A percentile compares a stretch with the other conserved stretches of the same genome.
phyloP scores from a whole-genome alignment of 306 rosid species.

The Arachis hypogaea region DNA sequence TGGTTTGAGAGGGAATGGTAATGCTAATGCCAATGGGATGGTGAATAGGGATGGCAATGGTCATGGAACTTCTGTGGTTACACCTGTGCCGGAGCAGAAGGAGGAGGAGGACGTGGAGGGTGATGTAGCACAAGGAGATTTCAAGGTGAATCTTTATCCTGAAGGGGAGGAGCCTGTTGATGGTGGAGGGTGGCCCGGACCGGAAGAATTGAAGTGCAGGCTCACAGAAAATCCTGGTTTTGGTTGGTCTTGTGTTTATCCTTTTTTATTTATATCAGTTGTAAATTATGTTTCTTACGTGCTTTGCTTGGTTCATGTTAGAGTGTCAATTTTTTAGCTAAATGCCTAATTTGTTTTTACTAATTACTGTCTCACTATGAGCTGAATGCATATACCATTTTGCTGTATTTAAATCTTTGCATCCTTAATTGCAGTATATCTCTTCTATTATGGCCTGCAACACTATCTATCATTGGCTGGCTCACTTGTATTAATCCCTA shows the following conservation, averaged over 20 bases:
- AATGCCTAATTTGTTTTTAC: too few relatives aligned
- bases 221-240: conserved; percentile 77
- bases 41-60: conserved; percentile 43
- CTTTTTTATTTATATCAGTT: conserved; percentile 2
- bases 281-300: neutral
- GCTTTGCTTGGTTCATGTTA: conserved; percentile 10
- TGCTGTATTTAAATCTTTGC: conserved; percentile 23
- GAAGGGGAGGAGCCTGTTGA: conserved; percentile 53
- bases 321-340: conserved; percentile 1
- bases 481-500: conserved; percentile 84
- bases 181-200: conserved; percentile 66
- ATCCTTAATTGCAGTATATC: conserved; percentile 62
- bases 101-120: conserved; percentile 43
- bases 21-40: conserved; percentile 37
- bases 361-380: too few relatives aligned
- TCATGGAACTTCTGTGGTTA: conserved; percentile 52
- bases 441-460: conserved; percentile 81
- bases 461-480: conserved; percentile 92
- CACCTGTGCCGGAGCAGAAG: conserved; percentile 55
- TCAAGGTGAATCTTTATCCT: conserved; percentile 44
- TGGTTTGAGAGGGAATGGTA: conserved; percentile 51
- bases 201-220: conserved; percentile 65
- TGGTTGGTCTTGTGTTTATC: conserved; percentile 56
- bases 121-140: conserved; percentile 47
- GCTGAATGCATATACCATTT: too few relatives aligned